Percentiles rank a stretch among this genome's conserved stretches.
phyloP scores from a whole-genome alignment of 2,329 filamentous ascomycete genomes.

The Aciculosporium take region DNA sequence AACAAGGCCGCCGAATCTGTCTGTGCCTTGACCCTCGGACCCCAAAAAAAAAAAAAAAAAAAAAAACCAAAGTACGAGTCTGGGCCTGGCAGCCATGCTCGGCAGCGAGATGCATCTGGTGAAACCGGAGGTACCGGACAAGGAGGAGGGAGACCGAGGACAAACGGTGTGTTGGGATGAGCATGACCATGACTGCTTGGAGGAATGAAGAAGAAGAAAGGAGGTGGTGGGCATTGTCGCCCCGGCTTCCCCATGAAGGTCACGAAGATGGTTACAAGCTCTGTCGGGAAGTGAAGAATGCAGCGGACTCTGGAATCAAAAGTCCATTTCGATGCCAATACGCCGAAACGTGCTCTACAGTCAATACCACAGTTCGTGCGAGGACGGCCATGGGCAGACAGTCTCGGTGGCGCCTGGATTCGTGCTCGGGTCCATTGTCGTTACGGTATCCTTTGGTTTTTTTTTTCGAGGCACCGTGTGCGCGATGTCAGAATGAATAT shows the following conservation, averaged over 20 bases:
- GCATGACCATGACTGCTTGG: neutral
- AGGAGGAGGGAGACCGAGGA: neutral
- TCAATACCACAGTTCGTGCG: too few relatives aligned
- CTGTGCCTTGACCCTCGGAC: too few relatives aligned
- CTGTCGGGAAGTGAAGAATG: neutral
- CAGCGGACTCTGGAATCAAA: too few relatives aligned
- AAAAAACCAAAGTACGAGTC: too few relatives aligned
- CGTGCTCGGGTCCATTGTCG: too few relatives aligned
- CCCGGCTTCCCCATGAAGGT: neutral
- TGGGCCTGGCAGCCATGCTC: neutral
- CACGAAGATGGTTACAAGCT: neutral
- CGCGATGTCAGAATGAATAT: neutral
- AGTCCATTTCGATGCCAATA: too few relatives aligned
- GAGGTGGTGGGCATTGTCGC: neutral
- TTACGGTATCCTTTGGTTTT: neutral
- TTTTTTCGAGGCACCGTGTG: neutral
- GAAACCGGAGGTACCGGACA: neutral
- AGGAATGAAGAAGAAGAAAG: neutral
- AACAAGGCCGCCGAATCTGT: too few relatives aligned
- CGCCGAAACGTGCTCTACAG: too few relatives aligned
- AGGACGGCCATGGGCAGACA: too few relatives aligned
- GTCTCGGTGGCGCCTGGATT: too few relatives aligned
- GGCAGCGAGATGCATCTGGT: constrained; percentile 3
- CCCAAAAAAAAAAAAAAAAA: neutral
- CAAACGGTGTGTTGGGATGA: neutral